A percentile compares a stretch with the other conserved stretches of the same genome.
phyloP scores from a whole-genome alignment of 2,329 filamentous ascomycete species.

The Ceratocystis variospora region DNA sequence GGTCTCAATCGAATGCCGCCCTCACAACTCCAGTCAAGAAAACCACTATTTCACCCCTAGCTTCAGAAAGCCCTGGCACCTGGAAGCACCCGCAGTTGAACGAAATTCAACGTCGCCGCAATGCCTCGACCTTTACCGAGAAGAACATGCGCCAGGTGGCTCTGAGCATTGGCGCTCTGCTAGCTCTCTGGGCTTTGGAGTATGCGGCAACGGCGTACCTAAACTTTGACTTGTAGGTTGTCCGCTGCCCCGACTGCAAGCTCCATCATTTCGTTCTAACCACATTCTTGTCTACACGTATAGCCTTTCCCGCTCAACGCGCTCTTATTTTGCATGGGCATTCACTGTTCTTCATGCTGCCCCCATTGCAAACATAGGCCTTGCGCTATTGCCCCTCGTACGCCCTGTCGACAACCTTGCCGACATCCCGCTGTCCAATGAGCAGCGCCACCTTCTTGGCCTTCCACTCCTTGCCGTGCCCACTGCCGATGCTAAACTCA shows the following conservation, averaged over 20 bases:
- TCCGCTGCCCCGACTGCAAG: slow-evolving; percentile 1
- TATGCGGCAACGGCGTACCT: slow-evolving; percentile 28
- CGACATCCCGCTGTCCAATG: slow-evolving; percentile 84
- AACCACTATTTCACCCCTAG: slow-evolving; percentile 26
- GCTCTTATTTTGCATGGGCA: slow-evolving; percentile 26
- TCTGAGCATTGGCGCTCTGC: slow-evolving; percentile 46
- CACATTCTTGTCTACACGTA: slow-evolving; percentile 10
- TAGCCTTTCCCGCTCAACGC: slow-evolving; percentile 16
- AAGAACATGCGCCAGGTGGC: slow-evolving; percentile 57
- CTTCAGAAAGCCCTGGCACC: slow-evolving; percentile 52
- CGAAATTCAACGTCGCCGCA: slow-evolving; percentile 72
- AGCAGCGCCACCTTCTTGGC: slow-evolving; percentile 53
- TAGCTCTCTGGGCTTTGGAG: slow-evolving; percentile 29
- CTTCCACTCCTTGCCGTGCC: slow-evolving; percentile 60
- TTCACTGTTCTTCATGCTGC: slow-evolving; percentile 40
- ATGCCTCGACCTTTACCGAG: slow-evolving; percentile 64
- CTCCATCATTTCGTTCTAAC: not conserved
- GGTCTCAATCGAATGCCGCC: slow-evolving; percentile 2
- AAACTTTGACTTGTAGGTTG: slow-evolving; percentile 30
- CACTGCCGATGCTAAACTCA: slow-evolving; percentile 44
- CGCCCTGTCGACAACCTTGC: slow-evolving; percentile 58
- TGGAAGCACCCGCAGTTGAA: slow-evolving; percentile 84
- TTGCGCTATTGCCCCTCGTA: slow-evolving; percentile 59
- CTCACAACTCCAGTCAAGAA: slow-evolving; percentile 31
- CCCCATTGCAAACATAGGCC: slow-evolving; percentile 54